Base-by-base conservation (phyloP, 2,329 filamentous ascomycete genomes). In the Epichloe aotearoae region DNA sequence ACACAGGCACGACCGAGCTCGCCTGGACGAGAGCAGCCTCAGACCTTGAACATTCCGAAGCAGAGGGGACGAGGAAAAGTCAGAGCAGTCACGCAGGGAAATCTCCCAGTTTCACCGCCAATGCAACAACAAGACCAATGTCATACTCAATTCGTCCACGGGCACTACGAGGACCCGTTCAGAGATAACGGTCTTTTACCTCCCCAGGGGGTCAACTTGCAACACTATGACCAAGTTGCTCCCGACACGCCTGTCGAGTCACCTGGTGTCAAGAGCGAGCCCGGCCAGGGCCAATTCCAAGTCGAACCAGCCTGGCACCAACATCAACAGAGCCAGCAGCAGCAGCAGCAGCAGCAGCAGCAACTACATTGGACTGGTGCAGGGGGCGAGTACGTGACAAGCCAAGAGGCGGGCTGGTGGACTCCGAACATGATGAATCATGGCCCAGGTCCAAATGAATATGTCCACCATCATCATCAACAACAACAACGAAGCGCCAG, bases 151-250 rank as follows among this genome's bases (percentile, higher is more conserved):
- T 70, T 70, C 53, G 59, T 68, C 19, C 61, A 64, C 44, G 67
- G 67, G 20, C 63, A 59, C 51, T 64, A 60, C 44, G 68, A 70
- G 34, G 68, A 70, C 49, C 68, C 68, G 1, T 70, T 70, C 56
- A 56, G 53, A 48, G 67, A 68, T 39, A 56, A 59, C 30, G 17
- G n/a, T 15, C 34, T 49, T 10, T 53, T 63, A 4, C 55, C 61
- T 14, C 57, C 60, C n/a, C 56, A 40, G 50, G n/a, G 55, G 52
- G 36, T 52, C 39, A 49, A 54, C 52, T 50, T 62, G 57, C 61
- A 59, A 37, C 67, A 59, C 55, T 68, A 64, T 55, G 59, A 57
- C 41, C 59, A 62, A 26, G 58, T 59, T 46, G 62, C 61, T 39
- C 61, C 66, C 43, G 60, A 65, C 50, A 67, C 69, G 36, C 68